Evolutionary conservation across 176 grass and related monocot species (phyloP), one percentile per base, ranked within the genome.

Genomic region (Oryza glumipatula): DNA sequence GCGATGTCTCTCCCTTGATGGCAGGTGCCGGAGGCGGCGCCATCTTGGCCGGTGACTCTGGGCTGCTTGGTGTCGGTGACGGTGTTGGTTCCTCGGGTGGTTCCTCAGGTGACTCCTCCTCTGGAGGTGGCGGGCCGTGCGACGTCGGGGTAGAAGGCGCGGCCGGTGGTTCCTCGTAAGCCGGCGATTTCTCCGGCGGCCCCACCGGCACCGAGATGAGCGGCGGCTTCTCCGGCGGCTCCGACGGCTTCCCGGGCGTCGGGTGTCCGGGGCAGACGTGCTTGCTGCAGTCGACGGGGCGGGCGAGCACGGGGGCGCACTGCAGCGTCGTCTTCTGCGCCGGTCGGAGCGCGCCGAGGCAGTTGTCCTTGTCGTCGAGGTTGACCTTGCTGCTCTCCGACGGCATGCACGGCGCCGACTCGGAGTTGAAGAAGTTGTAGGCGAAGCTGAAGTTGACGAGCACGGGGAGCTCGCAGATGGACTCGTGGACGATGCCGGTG

Each of bases 391-490:
- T 56, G n/a, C 67, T 76, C 9, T 88, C 80, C 0, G 91, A 87
- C 1, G 88, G 75, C 79, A 79, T 73, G 45, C 88, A 94, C 2
- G 65, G n/a, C 0, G 35, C 28, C 0, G 92, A 66, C 79, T 90
- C 92, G 0, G 82, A 85, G n/a, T 88, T 74, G 82, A 94, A 94
- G 86, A 84, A 94, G 79, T 94, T 94, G 73, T n/a, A 47, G 12
- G 92, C 83, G 86, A 90, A 94, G 73, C 74, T 90, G 79, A 94
- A 94, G 83, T 90, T 90, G n/a, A 85, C 79, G 22, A 94, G 87
- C 28, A 0, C 10, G 3, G 88, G 85, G 3, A 94, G 72, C 75
- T 86, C 80, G 66, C 92, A 94, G 70, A 94, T 77, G 5, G 35
- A 1, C 78, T 90, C 80, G 41, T 85, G 68, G 21, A 94, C 86